Evolutionary conservation across 139 green algal species (phyloP), one percentile per base, ranked within the genome.

Genomic region (Parachlorella kessleri): DNA sequence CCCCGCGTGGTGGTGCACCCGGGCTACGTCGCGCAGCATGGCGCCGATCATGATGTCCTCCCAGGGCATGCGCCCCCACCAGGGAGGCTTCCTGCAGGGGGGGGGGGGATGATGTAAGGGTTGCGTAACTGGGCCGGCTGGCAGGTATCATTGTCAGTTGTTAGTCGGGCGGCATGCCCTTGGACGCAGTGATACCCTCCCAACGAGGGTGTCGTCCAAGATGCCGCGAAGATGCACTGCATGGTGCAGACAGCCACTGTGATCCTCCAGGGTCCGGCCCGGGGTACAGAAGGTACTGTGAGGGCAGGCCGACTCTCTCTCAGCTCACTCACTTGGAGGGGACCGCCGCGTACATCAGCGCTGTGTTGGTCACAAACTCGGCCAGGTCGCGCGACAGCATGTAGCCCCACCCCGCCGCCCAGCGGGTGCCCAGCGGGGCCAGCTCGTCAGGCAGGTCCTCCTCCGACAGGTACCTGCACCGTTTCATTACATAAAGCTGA

Each of bases 401-500:
- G 77, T 94, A 94, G 23, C 83, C 88, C 90, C 89, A 94, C 24
- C 82, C 82, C 21, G 70, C 77, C n/a, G 36, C 48, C 82, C 82
- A 87, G 65, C 82, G 72, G 26, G 77, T 48, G 24, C 82, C 65
- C 36, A 73, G 41, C 18, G 71, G 71, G 1, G 72, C 68, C 4
- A 53, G 24, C 37, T 64, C 39, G 18, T 83, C 71, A 2, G 76
- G 72, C 39, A 84, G 71, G 9, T 80, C 71, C 0, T 63, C 35
- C 32, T 59, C 41, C 5, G 69, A 59, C 37, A 87, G 65, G 48
- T 83, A 87, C 75, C 73, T 63, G 8, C 6, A n/a, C 23, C 7
- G 23, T 0, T 3, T 24, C 18, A 30, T 28, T 30, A 33, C 6
- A 18, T 30, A 33, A 33, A 9, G 42, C 6, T 69, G 64, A 8